Conservation (phyloP, 768 basidiomycete genomes). For the Hygrocybe coccinea region DNA sequence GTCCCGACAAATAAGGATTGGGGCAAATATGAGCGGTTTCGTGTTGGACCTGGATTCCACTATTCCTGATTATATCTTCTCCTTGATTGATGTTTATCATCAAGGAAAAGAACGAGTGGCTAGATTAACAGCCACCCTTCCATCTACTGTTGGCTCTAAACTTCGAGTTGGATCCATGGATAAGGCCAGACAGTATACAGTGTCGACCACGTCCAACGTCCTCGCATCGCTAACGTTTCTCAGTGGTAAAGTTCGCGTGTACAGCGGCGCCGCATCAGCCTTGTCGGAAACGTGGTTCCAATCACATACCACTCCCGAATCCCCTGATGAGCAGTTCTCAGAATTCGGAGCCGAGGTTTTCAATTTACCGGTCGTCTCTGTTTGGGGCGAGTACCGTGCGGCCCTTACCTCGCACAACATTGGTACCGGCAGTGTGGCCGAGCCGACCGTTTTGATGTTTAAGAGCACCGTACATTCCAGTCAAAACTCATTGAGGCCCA, state of each 20-base stretch:
- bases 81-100: slow-evolving; percentile 80
- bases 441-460: slow-evolving; percentile 67
- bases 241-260: slow-evolving; percentile 79
- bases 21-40: slow-evolving; percentile 77
- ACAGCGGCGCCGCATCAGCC: slow-evolving; percentile 45
- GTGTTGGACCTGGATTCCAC: slow-evolving; percentile 77
- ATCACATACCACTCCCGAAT: slow-evolving; percentile 36
- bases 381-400: slow-evolving; percentile 79
- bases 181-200: slow-evolving; percentile 24
- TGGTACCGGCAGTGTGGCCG: slow-evolving; percentile 26
- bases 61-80: slow-evolving; percentile 72
- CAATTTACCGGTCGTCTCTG: slow-evolving; percentile 70
- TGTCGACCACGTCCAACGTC: slow-evolving; percentile 52
- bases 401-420: slow-evolving; percentile 39
- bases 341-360: slow-evolving; percentile 58
- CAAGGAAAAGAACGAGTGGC: slow-evolving; percentile 76
- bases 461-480: slow-evolving; percentile 88
- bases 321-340: slow-evolving; percentile 50
- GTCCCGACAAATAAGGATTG: slow-evolving; percentile 54
- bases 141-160: slow-evolving; percentile 27
- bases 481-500: slow-evolving; percentile 77
- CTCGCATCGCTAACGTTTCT: slow-evolving; percentile 68
- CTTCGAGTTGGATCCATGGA: slow-evolving; percentile 12
- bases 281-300: slow-evolving; percentile 36
- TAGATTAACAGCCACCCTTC: slow-evolving; percentile 51